Conservation (phyloP, 1,139 yeast species). For the Pichia sp. region DNA sequence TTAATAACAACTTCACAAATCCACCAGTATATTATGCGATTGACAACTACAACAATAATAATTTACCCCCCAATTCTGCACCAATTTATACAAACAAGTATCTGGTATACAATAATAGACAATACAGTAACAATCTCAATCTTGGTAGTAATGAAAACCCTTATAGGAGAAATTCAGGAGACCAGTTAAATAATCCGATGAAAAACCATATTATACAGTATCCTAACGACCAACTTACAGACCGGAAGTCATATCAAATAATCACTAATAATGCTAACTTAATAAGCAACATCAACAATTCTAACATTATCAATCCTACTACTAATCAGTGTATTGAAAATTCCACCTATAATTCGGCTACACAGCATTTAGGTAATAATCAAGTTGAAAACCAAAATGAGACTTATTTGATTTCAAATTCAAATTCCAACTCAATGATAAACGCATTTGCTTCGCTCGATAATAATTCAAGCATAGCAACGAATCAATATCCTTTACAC, state of each 20-base stretch:
- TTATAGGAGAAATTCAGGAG: background rate
- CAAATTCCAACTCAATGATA: background rate
- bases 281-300: background rate
- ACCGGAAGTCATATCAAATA: background rate
- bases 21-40: background rate
- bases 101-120: background rate
- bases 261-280: background rate
- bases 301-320: background rate
- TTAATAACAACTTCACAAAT: background rate
- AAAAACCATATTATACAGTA: background rate
- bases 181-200: background rate
- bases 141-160: background rate
- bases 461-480: background rate
- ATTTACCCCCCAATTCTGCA: background rate
- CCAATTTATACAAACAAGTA: background rate
- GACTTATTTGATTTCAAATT: conserved; percentile 8
- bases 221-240: background rate
- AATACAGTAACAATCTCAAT: background rate
- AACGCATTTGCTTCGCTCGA: background rate
- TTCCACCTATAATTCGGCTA: background rate
- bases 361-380: background rate
- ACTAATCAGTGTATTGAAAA: background rate
- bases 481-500: background rate
- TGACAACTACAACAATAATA: background rate
- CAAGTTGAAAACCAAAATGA: background rate